These are phyloP conservation scores for Mycena crocata DNA, from an alignment of 768 basidiomycete species.

Conservation along the genomic window DNA sequence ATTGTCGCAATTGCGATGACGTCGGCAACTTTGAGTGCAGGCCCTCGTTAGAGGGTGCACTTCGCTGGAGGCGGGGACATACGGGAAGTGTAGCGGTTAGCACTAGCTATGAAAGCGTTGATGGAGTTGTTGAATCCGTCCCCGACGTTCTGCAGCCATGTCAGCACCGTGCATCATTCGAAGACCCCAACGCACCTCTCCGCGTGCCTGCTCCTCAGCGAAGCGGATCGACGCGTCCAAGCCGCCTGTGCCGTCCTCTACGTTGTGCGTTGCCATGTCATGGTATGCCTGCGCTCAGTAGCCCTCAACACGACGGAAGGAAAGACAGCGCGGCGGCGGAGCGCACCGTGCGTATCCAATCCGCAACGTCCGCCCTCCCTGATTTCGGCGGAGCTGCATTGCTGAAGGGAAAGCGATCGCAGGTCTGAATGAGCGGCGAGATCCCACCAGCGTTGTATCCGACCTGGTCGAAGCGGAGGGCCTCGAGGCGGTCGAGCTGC, in stretches of 20 bases:
- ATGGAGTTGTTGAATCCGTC: neutral
- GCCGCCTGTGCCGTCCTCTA: conserved; percentile 1
- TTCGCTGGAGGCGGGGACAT: neutral
- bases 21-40: conserved; percentile 12
- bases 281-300: conserved; percentile 6
- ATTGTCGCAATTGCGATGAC: neutral
- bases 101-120: neutral
- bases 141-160: conserved; percentile 1
- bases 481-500: conserved; percentile 16
- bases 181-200: neutral
- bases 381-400: neutral
- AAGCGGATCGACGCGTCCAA: conserved; percentile 11
- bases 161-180: neutral
- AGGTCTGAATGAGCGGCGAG: neutral
- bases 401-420: neutral
- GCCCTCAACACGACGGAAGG: neutral
- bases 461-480: neutral
- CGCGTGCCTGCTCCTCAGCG: conserved; percentile 2
- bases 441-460: neutral
- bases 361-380: neutral
- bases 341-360: conserved; percentile 16
- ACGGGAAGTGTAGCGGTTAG: conserved; percentile 5
- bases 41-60: neutral
- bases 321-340: neutral
- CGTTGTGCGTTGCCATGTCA: conserved; percentile 6